Conservation (phyloP, 805 yeast species). For the Maudiozyma turicensis region DNA sequence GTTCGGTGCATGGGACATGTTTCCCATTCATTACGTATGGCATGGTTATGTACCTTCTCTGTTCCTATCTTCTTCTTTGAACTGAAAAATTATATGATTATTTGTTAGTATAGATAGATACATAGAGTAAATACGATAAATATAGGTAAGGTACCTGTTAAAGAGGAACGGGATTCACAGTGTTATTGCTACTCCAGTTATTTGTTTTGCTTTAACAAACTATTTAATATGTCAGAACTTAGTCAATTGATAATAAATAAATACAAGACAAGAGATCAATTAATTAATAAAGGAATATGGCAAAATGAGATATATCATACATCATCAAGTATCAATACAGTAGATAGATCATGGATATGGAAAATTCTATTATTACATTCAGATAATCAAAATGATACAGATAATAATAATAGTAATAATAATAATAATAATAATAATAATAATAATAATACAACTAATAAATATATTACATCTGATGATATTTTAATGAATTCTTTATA, state of each 20-base stretch:
- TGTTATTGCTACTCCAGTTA: neutral
- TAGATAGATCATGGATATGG: constrained; percentile 28
- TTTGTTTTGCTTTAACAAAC: neutral
- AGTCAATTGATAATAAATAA: constrained; percentile 11
- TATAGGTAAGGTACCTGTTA: too few relatives aligned
- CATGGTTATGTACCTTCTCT: too few relatives aligned
- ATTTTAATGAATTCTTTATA: neutral
- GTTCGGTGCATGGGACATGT: too few relatives aligned
- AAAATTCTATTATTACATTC: constrained; percentile 17
- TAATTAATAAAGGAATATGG: constrained; percentile 25
- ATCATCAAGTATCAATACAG: neutral
- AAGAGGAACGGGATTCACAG: too few relatives aligned
- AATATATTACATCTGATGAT: neutral
- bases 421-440: neutral
- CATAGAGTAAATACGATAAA: too few relatives aligned
- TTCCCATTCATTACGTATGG: too few relatives aligned
- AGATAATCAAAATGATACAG: constrained; percentile 3
- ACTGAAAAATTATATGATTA: too few relatives aligned
- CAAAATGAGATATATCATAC: constrained; percentile 18
- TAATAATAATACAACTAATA: neutral
- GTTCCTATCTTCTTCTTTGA: too few relatives aligned
- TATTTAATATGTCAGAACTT: neutral
- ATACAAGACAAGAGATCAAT: constrained; percentile 20
- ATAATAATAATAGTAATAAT: neutral
- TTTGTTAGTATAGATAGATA: too few relatives aligned